phyloP scores from a whole-genome alignment of 2,329 filamentous ascomycete species.

The Colletotrichum sp. region DNA sequence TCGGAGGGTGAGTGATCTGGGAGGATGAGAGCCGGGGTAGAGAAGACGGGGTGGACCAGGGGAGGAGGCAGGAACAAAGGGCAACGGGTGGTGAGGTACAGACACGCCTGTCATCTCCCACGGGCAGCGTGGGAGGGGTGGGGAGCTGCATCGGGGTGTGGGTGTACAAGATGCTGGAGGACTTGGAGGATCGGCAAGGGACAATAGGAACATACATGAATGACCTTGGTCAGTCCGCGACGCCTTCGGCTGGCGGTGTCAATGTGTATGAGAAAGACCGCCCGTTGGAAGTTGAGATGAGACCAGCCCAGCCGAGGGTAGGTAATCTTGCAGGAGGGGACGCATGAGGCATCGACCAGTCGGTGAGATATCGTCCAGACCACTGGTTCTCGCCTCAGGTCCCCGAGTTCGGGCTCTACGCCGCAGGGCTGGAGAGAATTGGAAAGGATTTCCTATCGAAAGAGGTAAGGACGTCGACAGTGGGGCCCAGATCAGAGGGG shows the following conservation, averaged over 20 bases:
- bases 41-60: not conserved
- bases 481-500: not conserved
- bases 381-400: not conserved
- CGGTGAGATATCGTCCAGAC: not conserved
- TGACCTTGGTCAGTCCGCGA: not conserved
- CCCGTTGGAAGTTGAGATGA: not conserved
- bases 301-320: not conserved
- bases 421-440: not conserved
- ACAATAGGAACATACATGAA: not conserved
- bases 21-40: not conserved
- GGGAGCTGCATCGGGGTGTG: not conserved
- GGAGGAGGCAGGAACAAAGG: not conserved
- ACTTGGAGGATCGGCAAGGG: not conserved
- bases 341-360: not conserved
- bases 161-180: not conserved
- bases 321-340: not conserved
- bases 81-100: not conserved
- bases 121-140: not conserved
- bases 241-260: not conserved
- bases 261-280: not conserved
- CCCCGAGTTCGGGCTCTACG: not conserved
- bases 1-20: not conserved
- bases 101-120: not conserved
- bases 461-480: not conserved
- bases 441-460: not conserved